Evolutionary conservation across 148 eudicot genomes (phyloP), one percentile per base, ranked within the genome.

Genomic region (Euryodendron excelsum): DNA sequence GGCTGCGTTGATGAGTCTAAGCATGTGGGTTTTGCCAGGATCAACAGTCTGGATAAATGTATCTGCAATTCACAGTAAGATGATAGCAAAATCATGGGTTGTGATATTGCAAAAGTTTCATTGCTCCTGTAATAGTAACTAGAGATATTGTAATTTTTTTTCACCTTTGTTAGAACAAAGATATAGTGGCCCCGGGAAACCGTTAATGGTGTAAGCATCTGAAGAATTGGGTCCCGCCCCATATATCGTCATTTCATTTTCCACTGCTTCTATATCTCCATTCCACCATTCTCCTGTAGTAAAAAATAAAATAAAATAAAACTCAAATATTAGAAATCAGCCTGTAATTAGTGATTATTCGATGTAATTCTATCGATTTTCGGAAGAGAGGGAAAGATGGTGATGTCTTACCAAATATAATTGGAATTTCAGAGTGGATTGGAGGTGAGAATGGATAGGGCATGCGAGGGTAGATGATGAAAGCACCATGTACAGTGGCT

Each of bases 401-500:
- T 47, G 1, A 1, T 39, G 47, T 3, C 10, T 55, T 86, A 84
- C 87, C 90, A 82, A 84, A 70, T 39, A 87, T 82, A 41, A 83
- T 78, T 25, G 85, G 80, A 58, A 83, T 33, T 58, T 83, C 77
- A 25, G 44, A 78, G n/a, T 79, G 81, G 56, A 80, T 44, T 4
- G 79, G 77, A 61, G 47, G 9, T 5, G 78, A 59, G 69, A 85
- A 87, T 0, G 90, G 90, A 44, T 78, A 87, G 4, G 90, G 88
- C 85, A 62, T 71, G 66, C 85, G 83, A 55, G 90, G 88, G 71
- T 83, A 62, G 64, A 87, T 85, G 72, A 87, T 83, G 39, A 87
- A 82, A 58, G 88, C 90, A 13, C 90, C 90, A 60, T 87, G 30
- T 23, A 87, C 82, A 14, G 90, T 59, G 34, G 88, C 90, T 21